Base-by-base conservation (phyloP, 1,284 basidiomycete genomes). In the Apiotrichum sp. region DNA sequence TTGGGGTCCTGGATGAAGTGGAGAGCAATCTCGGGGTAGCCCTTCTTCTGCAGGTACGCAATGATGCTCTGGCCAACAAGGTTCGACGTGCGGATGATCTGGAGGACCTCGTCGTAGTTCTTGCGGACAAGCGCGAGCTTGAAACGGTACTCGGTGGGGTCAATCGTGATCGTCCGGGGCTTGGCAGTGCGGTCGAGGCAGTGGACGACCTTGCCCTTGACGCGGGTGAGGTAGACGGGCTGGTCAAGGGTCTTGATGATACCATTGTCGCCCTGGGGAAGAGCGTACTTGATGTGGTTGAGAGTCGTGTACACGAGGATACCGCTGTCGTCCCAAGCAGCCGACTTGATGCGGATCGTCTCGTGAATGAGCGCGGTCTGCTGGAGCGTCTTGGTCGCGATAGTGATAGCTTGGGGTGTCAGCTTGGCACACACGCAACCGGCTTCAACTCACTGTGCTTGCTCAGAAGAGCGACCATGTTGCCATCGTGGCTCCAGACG, bases 1-100 rank as follows among this genome's bases (percentile, higher is more conserved):
- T 88, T 95, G 72, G 93, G 95, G 77, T 99, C 96, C 80, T 98
- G 91, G 9, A 99, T 95, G 69, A 99, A 99, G 77, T 99, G 93
- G 50, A 99, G 79, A 6, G 96, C 96, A 71, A 99, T 97, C 89
- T 99, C 96, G 7, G 96, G 95, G 81, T 95, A 98, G 22, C 93
- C 95, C 76, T 98, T 98, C 80, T 98, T 93, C 69, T 98, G 96
- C 62, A 99, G 77, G 76, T 98, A 99, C 6, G 88, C 90, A 62
- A 99, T 98, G 71, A 99, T 98, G 69, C 92, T 95, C 78, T 98
- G 96, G 3, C 96, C 96, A 59, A 99, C 85, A 13, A 99, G 82
- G 70, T 93, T 98, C 49, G 88, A 92, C 6, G 88, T 97, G 62
- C 88, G 84, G 77, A 99, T 98, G 77, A 98, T 97, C 73, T 95